These are phyloP conservation scores for Lentinula detonsa DNA, from an alignment of 768 basidiomycete genomes.

Conservation along the genomic window DNA sequence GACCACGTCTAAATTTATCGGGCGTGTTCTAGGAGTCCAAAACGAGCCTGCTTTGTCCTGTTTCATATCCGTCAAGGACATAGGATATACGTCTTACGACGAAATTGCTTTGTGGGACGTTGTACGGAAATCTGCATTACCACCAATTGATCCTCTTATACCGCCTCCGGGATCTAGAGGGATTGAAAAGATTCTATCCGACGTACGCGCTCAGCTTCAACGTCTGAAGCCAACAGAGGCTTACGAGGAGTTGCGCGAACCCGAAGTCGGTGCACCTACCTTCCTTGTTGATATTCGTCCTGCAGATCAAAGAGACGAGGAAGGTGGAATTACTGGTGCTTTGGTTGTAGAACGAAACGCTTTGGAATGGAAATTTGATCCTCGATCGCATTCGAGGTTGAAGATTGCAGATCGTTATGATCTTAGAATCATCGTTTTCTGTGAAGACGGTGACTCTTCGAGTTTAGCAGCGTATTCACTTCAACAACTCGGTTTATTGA, in stretches of 20 bases:
- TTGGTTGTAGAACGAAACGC: constrained; percentile 71
- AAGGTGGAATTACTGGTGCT: constrained; percentile 63
- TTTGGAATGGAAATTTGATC: constrained; percentile 79
- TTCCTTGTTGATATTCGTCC: constrained; percentile 78
- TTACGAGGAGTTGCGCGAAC: constrained; percentile 50
- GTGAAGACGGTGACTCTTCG: constrained; percentile 67
- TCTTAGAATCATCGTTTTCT: constrained; percentile 66
- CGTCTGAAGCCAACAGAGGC: constrained; percentile 58
- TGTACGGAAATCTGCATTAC: constrained; percentile 53
- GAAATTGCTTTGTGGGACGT: constrained; percentile 65
- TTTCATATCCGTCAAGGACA: not conserved
- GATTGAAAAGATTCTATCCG: constrained; percentile 50
- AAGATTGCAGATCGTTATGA: constrained; percentile 72
- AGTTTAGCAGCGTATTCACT: constrained; percentile 68
- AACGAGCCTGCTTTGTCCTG: constrained; percentile 24
- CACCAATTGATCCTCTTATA: constrained; percentile 52
- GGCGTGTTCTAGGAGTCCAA: constrained; percentile 38
- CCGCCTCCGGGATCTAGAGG: constrained; percentile 63
- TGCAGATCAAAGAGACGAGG: constrained; percentile 45
- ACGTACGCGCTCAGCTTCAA: constrained; percentile 58
- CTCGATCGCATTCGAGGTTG: constrained; percentile 50
- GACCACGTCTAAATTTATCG: constrained; percentile 63
- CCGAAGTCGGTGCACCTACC: constrained; percentile 50
- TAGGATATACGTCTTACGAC: constrained; percentile 40
- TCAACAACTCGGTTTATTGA: constrained; percentile 63